phyloP scores from a whole-genome alignment of 352 stramenopile genomes.

The Peronospora farinosa region DNA sequence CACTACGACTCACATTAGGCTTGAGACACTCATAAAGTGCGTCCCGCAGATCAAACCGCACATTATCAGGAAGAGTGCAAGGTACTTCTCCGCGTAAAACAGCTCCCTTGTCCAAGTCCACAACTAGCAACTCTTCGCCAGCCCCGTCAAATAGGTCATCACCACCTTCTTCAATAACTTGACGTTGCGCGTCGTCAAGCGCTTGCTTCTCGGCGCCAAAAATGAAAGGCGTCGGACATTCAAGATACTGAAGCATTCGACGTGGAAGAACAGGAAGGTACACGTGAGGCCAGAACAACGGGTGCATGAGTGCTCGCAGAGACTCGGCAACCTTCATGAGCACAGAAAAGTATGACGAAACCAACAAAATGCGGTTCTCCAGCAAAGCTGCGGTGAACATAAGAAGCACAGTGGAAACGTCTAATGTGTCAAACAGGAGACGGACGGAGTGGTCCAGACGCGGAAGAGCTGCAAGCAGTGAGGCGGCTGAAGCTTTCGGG shows the following conservation, averaged over 20 bases:
- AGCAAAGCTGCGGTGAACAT: conserved; percentile 75
- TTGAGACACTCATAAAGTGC: conserved; percentile 61
- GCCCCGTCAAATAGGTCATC: conserved; percentile 43
- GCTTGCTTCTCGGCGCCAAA: conserved; percentile 68
- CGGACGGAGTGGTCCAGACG: conserved; percentile 70
- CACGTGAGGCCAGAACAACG: conserved; percentile 82
- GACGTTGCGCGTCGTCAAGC: conserved; percentile 48
- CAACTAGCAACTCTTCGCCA: conserved; percentile 61
- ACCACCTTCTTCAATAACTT: conserved; percentile 33
- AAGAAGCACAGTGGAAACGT: conserved; percentile 63
- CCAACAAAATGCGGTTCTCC: conserved; percentile 75
- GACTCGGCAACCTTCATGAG: conserved; percentile 78
- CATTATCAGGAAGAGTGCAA: conserved; percentile 39
- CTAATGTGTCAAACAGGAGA: conserved; percentile 74
- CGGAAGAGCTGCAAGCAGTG: conserved; percentile 45
- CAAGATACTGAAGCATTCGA: conserved; percentile 76
- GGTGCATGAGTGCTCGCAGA: conserved; percentile 77
- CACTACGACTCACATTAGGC: conserved; percentile 61
- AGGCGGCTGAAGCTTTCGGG: conserved; percentile 25
- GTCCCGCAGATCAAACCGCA: conserved; percentile 44
- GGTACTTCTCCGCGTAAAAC: conserved; percentile 47
- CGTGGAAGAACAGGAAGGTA: conserved; percentile 77
- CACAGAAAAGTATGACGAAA: conserved; percentile 76
- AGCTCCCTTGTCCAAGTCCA: conserved; percentile 67
- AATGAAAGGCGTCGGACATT: conserved; percentile 83